Base-by-base conservation (phyloP, 177 flowering plant genomes). In the Vitis hybrid region DNA sequence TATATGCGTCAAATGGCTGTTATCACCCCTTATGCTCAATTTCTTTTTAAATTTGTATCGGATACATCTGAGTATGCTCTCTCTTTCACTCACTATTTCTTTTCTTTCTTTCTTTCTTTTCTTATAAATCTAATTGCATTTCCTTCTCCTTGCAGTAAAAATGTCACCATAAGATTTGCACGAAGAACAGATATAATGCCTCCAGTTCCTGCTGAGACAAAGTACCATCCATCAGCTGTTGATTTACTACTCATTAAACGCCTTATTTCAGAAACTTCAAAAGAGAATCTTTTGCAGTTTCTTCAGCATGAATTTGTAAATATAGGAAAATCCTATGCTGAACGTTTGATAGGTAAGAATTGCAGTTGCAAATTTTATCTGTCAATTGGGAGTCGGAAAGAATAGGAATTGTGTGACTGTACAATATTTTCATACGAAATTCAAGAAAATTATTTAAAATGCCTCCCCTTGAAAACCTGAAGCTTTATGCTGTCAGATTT, bases 1-100 rank as follows among this genome's bases (percentile, higher is more conserved):
- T 95, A 93, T 75, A 90, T 95, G 97, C 96, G 99, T 73, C 99
- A 95, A 79, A 93, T 95, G 96, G 99, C 98, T 69, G 99, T 95
- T 68, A 95, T 95, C 52, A 93, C 99, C 52, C 99, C 98, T 34
- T 95, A 95, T 85, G 96, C 98, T 0, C 92, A 95, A 70, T 93
- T 95, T 80, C 87, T 90, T 62, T 95, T 95, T 66, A 91, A 74
- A 78, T 93, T 88, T 84, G 70, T 88, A 32, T 86, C 96, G 17
- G 97, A 93, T 62, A 59, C 83, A 67, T 66, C 94, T 18, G 99
- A 95, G 99, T 95, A 88, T 59, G 85, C 62, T 74, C 65, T 78
- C 67, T 61, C 73, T 63, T 73, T 76, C 74, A 55, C 67, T 69
- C 60, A 65, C 68, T n/a, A 55, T 52, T 3, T 59, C 32, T 64